Evolutionary conservation across 768 basidiomycete species (phyloP), one percentile per base, ranked within the genome.

Genomic region (Suillus subalutaceus): DNA sequence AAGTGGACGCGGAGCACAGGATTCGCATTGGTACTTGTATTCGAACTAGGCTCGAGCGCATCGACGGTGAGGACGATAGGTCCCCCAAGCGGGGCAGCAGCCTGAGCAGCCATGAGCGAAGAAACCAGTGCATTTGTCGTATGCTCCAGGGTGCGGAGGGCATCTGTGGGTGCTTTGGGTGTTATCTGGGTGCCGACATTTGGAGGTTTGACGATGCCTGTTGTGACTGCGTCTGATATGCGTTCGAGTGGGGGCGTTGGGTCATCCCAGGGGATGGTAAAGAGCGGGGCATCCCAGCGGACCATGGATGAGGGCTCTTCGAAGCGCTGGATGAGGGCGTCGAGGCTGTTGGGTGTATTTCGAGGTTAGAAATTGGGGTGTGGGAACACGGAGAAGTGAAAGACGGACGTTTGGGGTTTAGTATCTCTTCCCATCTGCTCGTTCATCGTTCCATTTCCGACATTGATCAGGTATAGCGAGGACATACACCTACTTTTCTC

Each of bases 281-380:
- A 93, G 50, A 99, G 84, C 0, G 97, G 97, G 0, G 97, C 93
- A 77, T 99, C 97, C 97, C 97, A 99, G 59, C 97, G 88, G n/a
- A 93, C 96, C 91, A 96, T 96, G 5, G 96, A 96, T 0, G 94
- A 96, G 0, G 97, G 97, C 72, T 99, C 97, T 79, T 99, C 97
- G 71, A 89, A 99, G 61, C 97, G 85, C 72, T 90, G 82, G 43
- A 99, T 77, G 4, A 99, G 86, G 75, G 94, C 96, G 56, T 72
- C 64, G 64, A 65, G 44, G 9, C 66, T 68, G 23, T 59, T 13
- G 18, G 9, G 53, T 20, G 18, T 41, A 40, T 40, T 9, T 48
- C 46, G 2, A 13, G 12, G 10, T 50, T 50, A 50, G 40, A 1
- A 16, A 15, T 40, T 35, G 20, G 13, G 38, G 38, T 26, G 1